phyloP scores from a whole-genome alignment of 2,329 filamentous ascomycete genomes.

The Xylaria arbuscula region DNA sequence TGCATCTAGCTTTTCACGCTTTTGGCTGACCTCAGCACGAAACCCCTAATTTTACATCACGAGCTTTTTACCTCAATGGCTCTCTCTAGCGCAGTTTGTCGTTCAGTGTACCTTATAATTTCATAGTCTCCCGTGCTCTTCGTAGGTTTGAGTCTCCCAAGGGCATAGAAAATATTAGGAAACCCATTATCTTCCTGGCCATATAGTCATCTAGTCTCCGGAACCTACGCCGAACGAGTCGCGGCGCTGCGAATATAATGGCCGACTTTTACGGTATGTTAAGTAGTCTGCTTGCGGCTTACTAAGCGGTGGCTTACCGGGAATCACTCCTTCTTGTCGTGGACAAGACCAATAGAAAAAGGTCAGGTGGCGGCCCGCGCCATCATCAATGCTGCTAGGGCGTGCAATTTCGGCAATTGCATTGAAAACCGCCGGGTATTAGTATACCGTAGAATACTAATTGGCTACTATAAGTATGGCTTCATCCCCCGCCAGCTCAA shows the following conservation, averaged over 20 bases:
- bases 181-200: neutral
- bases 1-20: constrained; percentile 6
- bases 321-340: constrained; percentile 15
- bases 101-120: neutral
- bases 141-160: neutral
- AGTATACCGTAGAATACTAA: neutral
- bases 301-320: constrained; percentile 6
- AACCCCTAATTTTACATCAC: constrained; percentile 15
- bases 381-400: neutral
- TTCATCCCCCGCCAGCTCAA: neutral
- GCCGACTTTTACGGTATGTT: neutral
- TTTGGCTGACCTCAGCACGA: constrained; percentile 30
- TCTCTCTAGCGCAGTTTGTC: neutral
- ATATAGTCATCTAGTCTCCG: neutral
- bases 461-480: constrained; percentile 23
- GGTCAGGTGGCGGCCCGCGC: constrained; percentile 7
- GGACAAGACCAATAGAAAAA: constrained; percentile 15
- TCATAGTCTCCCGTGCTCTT: neutral
- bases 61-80: neutral
- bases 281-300: constrained; percentile 6
- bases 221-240: neutral
- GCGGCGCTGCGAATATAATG: constrained; percentile 18
- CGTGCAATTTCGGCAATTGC: constrained; percentile 19
- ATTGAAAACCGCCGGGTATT: constrained; percentile 8
- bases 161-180: neutral